A percentile compares a stretch with the other conserved stretches of the same genome.
Conservation (phyloP, 345 rosid genomes). For the Balakata baccata region DNA sequence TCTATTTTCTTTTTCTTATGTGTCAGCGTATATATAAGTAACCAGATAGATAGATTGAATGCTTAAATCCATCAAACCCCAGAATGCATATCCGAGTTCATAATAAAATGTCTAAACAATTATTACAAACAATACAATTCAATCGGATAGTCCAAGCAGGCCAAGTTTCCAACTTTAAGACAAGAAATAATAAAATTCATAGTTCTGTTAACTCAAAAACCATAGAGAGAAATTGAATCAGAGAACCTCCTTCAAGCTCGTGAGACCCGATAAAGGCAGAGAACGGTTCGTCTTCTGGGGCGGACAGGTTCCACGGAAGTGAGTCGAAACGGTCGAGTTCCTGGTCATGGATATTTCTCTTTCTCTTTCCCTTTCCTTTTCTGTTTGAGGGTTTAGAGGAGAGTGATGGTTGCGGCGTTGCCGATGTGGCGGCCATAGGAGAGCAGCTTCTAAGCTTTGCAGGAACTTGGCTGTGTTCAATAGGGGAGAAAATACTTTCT, state of each 20-base stretch:
- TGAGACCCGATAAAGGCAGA: slow-evolving; percentile 53
- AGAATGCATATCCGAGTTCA: neutral
- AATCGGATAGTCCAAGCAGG: neutral
- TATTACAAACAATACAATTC: neutral
- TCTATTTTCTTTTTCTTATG: too few relatives aligned
- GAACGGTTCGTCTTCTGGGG: slow-evolving; percentile 48
- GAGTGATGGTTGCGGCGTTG: slow-evolving; percentile 2
- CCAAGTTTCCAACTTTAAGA: neutral
- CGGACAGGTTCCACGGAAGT: slow-evolving; percentile 56
- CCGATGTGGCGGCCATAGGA: slow-evolving; percentile 31
- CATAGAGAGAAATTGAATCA: neutral
- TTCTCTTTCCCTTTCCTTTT: slow-evolving; percentile 30
- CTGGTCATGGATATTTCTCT: slow-evolving; percentile 34
- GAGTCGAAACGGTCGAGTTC: slow-evolving; percentile 50
- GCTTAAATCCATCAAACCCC: slow-evolving; percentile 16
- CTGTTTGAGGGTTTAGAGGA: slow-evolving; percentile 17
- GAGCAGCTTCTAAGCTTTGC: neutral
- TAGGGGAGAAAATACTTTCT: too few relatives aligned
- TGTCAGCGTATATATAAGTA: too few relatives aligned
- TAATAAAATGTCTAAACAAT: neutral
- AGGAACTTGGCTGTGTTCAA: neutral
- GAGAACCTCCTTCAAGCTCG: slow-evolving; percentile 76
- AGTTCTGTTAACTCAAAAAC: neutral
- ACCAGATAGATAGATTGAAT: neutral
- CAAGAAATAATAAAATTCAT: neutral